These are phyloP conservation scores for Acanthamoeba quina DNA, from an alignment of 208 protist species.

Conservation along the genomic window DNA sequence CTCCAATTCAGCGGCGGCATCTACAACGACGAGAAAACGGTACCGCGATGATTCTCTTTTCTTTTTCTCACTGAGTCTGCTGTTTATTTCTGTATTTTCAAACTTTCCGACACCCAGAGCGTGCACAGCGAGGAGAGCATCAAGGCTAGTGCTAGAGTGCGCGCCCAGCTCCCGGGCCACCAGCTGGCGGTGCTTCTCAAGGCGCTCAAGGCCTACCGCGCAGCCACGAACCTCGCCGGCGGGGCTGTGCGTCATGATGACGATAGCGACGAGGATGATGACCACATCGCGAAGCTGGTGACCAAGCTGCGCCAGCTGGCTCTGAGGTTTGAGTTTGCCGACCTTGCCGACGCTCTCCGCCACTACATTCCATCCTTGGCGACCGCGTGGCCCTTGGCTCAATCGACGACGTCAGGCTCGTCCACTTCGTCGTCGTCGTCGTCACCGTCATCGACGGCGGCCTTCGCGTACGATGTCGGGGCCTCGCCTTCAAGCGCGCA, in stretches of 20 bases:
- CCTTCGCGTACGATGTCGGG: neutral
- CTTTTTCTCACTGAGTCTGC: too few relatives aligned
- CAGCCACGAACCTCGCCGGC: neutral
- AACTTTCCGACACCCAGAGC: neutral
- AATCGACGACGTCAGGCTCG: neutral
- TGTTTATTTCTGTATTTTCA: too few relatives aligned
- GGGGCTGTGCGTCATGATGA: neutral
- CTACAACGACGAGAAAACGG: neutral
- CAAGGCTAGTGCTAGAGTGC: neutral
- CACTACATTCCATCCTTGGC: neutral
- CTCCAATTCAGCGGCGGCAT: neutral
- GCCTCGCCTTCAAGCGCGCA: neutral
- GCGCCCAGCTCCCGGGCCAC: neutral
- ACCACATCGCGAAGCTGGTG: neutral
- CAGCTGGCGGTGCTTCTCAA: neutral
- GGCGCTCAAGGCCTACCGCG: neutral
- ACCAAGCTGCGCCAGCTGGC: neutral
- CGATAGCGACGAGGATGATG: neutral
- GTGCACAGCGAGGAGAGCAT: neutral
- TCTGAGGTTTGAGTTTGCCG: neutral
- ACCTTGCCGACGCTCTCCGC: neutral
- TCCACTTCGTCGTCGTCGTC: neutral
- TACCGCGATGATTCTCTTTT: too few relatives aligned
- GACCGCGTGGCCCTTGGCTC: neutral
- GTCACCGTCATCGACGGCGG: neutral